Base-by-base conservation (phyloP, 2,329 filamentous ascomycete species). In the Botryotinia globosa region DNA sequence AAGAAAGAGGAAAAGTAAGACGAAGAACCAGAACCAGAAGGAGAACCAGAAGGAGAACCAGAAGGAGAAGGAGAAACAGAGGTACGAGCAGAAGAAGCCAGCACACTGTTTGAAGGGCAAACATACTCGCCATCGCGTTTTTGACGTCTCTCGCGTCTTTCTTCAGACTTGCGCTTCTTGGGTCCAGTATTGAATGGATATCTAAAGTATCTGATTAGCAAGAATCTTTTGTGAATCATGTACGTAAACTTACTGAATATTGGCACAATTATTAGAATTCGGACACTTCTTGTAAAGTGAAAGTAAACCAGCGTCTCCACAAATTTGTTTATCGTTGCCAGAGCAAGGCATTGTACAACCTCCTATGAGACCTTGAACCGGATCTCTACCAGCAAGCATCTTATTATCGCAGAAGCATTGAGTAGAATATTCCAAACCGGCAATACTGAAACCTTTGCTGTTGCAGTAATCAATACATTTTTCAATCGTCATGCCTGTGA, bases 371-470 rank as follows among this genome's bases (percentile, higher is more conserved):
- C 70, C 70, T 10, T 39, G 42, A 3, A 65, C 42, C 14, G 72
- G 72, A 37, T 62, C 48, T 73, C 72, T 63, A 29, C 48, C 61
- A 7, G 54, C 20, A 18, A 70, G 80, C 54, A 75, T 67, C 1
- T 61, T 70, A 42, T 78, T 75, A 2, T 70, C 77, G 69, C 78
- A 80, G 58, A 74, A 79, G 34, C 80, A 80, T 69, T 80, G 75
- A 2, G 71, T 73, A 4, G 78, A 76, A 71, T 81, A 83, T 72
- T 83, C 80, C 0, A 82, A 45, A 7, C 81, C 82, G 0, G 80
- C 78, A 29, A 77, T 77, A 2, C 63, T 72, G 7, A 74, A 79
- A 9, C 76, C 77, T 37, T 74, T 71, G 25, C 48, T 65, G 1
- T 75, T 75, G 20, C 78, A 81, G 22, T 77, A 74, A 89, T 64